phyloP scores from a whole-genome alignment of 2,329 filamentous ascomycete species.

The Dichotomopilus funicola region DNA sequence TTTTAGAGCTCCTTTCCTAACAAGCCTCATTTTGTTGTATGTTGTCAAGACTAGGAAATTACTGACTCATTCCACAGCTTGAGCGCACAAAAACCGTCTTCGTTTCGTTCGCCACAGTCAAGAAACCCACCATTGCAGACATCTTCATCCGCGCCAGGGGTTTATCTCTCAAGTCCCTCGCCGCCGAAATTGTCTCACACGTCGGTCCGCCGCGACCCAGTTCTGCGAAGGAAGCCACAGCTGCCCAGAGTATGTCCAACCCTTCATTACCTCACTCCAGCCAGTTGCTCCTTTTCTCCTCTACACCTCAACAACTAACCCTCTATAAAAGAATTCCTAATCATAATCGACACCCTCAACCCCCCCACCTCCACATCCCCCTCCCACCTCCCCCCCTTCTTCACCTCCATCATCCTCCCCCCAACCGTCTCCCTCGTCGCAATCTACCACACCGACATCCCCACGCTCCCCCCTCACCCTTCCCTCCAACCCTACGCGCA shows the following conservation, averaged over 20 bases:
- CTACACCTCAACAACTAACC: slow-evolving; percentile 36
- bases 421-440: slow-evolving; percentile 66
- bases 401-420: slow-evolving; percentile 59
- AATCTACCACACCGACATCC: slow-evolving; percentile 77
- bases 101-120: slow-evolving; percentile 69
- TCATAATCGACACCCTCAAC: slow-evolving; percentile 77
- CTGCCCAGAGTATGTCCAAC: slow-evolving; percentile 13
- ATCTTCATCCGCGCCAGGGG: slow-evolving; percentile 58
- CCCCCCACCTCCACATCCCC: slow-evolving; percentile 50
- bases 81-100: slow-evolving; percentile 66
- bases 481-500: slow-evolving; percentile 29
- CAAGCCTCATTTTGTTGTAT: background rate
- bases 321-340: slow-evolving; percentile 52
- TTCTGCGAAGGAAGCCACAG: slow-evolving; percentile 7
- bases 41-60: background rate
- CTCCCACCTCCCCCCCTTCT: slow-evolving; percentile 58
- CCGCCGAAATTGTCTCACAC: slow-evolving; percentile 53
- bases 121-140: slow-evolving; percentile 57
- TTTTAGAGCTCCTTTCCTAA: background rate
- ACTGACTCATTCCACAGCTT: slow-evolving; percentile 33
- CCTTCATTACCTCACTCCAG: background rate
- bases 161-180: slow-evolving; percentile 51
- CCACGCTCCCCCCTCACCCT: slow-evolving; percentile 27
- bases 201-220: slow-evolving; percentile 31
- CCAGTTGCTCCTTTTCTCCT: background rate